A percentile compares a stretch with the other conserved stretches of the same genome.
Conservation (phyloP, 2,329 filamentous ascomycete genomes). For the Fusarium sp. region DNA sequence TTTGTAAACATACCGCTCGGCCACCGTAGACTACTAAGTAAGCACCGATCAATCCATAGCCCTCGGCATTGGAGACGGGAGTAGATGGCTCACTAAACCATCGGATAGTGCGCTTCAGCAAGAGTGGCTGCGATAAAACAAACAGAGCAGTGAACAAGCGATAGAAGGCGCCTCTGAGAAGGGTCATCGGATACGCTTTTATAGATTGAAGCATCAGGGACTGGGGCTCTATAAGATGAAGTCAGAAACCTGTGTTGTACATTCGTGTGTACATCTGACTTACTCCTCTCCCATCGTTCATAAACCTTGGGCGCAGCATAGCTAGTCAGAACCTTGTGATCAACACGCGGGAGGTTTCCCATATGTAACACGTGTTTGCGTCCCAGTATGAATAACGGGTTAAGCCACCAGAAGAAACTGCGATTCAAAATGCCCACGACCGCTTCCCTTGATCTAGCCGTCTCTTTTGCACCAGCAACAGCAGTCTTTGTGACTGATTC, state of each 20-base stretch:
- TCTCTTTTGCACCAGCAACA: constrained; percentile 42
- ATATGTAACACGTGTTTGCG: background rate
- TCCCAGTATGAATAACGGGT: background rate
- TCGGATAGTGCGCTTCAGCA: background rate
- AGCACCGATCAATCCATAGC: background rate
- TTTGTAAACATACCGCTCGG: background rate
- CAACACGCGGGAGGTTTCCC: constrained; percentile 39
- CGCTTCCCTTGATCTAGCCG: background rate
- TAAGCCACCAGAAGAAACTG: background rate
- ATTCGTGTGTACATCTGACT: background rate
- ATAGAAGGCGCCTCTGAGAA: background rate
- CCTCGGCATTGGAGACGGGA: background rate
- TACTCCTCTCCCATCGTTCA: background rate
- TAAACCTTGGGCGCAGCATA: background rate
- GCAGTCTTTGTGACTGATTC: background rate
- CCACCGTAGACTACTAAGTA: background rate
- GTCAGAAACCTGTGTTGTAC: background rate
- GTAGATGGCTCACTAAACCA: background rate
- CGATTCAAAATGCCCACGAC: background rate
- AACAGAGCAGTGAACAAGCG: background rate
- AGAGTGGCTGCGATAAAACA: background rate
- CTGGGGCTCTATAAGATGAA: background rate
- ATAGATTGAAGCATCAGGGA: background rate
- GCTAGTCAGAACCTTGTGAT: background rate
- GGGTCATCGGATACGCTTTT: background rate